Base-by-base conservation (phyloP, 306 rosid species). In the Vigna trinervia region DNA sequence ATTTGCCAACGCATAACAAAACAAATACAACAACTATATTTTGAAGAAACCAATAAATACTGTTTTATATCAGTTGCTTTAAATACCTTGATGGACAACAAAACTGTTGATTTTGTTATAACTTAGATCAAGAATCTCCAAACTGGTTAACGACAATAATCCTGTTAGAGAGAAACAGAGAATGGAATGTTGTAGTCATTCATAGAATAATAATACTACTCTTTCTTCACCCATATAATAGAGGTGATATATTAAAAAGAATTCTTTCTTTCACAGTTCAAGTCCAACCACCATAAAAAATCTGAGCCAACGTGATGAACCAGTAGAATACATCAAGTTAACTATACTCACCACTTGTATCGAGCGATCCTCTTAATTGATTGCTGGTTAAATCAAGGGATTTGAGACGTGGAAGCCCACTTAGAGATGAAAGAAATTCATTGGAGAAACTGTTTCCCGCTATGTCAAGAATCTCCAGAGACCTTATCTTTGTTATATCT, bases 381-480 rank as follows among this genome's bases (percentile, higher is more conserved):
- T 63, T 76, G 17, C 0, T 0, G 1, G 41, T 15, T 50, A 76
- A 50, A 50, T 50, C 39, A 62, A 76, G 72, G 3, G 22, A 19
- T 43, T 34, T 20, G 4, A 75, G 73, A 63, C 5, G 3, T 75
- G 0, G 2, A 4, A 63, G 9, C 43, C 72, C 73, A 7, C 4
- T 12, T 2, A 63, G 23, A 1, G 23, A 62, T 19, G 72, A 75
- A 22, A 75, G 19, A 46, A 75, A 5, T 4, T 50, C 1, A 4
- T 62, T 12, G 3, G 39, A 30, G 5, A 62, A 61, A 12, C 38
- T 30, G 10, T 0, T 74, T 4, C 0, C 32, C 10, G 4, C 0
- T 5, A 58, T 15, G 78, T 26, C 2, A 39, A 74, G 58, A 54
- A 15, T 23, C 56, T 73, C 53, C 54, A 73, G 26, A 19, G 77